Evolutionary conservation across 257 asterid genomes (phyloP).

Genomic region (Catharanthus roseus): DNA sequence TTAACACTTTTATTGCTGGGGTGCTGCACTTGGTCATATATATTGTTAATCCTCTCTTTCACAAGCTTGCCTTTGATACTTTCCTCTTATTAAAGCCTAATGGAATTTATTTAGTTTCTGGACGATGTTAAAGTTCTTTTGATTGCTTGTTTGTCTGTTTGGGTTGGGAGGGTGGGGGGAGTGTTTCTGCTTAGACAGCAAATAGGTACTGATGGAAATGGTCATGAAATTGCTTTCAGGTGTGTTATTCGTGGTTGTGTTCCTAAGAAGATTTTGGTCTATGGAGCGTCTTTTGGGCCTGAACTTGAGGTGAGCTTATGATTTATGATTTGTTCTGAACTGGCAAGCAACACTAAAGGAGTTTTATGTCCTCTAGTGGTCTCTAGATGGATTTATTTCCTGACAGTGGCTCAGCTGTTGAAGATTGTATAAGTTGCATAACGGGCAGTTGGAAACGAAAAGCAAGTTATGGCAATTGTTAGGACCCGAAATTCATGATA

Average conservation of each 20-base stretch:
- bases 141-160: neutral
- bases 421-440: neutral
- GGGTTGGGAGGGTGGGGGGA: neutral
- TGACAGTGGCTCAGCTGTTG: neutral
- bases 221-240: constrained; percentile 44
- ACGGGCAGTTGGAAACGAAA: neutral
- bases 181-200: neutral
- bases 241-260: constrained; percentile 99
- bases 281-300: constrained; percentile 94
- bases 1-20: neutral
- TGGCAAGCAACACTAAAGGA: neutral
- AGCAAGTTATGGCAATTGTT: neutral
- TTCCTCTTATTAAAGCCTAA: neutral
- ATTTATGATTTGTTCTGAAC: too few species aligned
- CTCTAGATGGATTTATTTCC: neutral
- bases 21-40: neutral
- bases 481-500: neutral
- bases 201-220: constrained; percentile 13
- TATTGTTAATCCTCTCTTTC: neutral
- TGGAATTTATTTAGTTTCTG: neutral
- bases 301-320: constrained; percentile 72
- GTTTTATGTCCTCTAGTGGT: neutral
- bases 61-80: neutral
- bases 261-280: constrained; percentile 96
- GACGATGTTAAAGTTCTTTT: neutral